Evolutionary conservation across 192 early-diverging fungal species (phyloP).

Genomic region (Coemansia sp.): DNA sequence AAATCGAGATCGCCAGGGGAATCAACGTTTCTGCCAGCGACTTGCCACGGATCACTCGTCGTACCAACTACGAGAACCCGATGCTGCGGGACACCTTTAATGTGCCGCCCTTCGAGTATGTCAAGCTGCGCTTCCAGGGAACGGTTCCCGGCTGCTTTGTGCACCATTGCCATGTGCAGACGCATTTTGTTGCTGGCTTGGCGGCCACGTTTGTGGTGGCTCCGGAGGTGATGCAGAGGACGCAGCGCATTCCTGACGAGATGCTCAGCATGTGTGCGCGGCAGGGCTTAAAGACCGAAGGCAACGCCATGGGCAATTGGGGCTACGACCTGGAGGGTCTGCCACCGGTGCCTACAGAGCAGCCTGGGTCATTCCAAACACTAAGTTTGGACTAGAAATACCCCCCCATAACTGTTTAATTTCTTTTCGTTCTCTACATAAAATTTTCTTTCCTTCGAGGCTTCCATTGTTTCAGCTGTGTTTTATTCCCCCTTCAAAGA

Average conservation of each 20-base stretch:
- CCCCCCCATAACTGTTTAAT: too few relatives aligned
- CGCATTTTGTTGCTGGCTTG: constrained; percentile 63
- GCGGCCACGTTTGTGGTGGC: constrained; percentile 67
- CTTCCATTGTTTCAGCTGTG: too few relatives aligned
- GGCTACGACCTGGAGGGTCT: constrained; percentile 65
- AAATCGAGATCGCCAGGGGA: background rate
- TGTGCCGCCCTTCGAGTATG: constrained; percentile 57
- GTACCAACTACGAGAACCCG: constrained; percentile 4
- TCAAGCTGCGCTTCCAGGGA: constrained; percentile 66
- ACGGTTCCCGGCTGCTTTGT: constrained; percentile 79
- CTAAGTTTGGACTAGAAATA: background rate
- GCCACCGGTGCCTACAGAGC: constrained; percentile 9
- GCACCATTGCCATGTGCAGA: constrained; percentile 74
- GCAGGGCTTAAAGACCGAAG: constrained; percentile 54
- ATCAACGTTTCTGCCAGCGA: background rate
- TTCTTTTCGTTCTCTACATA: too few relatives aligned
- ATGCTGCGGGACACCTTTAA: constrained; percentile 68
- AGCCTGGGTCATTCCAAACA: background rate
- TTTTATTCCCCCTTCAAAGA: too few relatives aligned
- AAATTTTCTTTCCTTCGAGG: too few relatives aligned
- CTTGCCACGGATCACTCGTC: background rate
- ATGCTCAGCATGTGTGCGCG: constrained; percentile 58
- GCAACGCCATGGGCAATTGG: constrained; percentile 72
- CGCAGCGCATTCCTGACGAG: constrained; percentile 23
- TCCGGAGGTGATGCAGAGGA: constrained; percentile 54